Evolutionary conservation across 2,329 filamentous ascomycete genomes (phyloP).

Genomic region (Ceratocystis eucalypticola): DNA sequence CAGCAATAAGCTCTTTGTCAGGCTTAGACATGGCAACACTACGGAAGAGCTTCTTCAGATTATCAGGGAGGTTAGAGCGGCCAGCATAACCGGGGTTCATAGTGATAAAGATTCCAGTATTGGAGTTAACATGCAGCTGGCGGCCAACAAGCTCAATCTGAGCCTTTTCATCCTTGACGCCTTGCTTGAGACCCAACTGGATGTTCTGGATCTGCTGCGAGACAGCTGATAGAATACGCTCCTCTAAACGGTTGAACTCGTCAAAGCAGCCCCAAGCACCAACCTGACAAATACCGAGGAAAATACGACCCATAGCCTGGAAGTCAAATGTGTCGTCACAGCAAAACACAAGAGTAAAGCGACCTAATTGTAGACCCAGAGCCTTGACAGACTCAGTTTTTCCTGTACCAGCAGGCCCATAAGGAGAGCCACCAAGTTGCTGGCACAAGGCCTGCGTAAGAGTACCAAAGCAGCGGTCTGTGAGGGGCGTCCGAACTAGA

Average conservation of each 20-base stretch:
- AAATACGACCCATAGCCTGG: slow-evolving; percentile 98
- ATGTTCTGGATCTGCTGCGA: slow-evolving; percentile 99
- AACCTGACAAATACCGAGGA: slow-evolving; percentile 96
- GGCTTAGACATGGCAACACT: slow-evolving; percentile 99
- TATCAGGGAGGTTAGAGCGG: slow-evolving; percentile 94
- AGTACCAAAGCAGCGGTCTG: slow-evolving; percentile 95
- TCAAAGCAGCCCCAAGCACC: slow-evolving; percentile 99
- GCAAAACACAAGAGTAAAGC: slow-evolving; percentile 97
- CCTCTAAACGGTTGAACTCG: slow-evolving; percentile 97
- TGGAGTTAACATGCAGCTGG: slow-evolving; percentile 74
- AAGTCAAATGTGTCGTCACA: slow-evolving; percentile 99
- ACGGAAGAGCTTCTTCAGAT: slow-evolving; percentile 98
- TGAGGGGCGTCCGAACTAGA: slow-evolving; percentile 89
- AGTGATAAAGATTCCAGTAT: slow-evolving; percentile 98
- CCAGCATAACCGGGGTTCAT: slow-evolving; percentile 99
- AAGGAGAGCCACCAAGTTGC: slow-evolving; percentile 87
- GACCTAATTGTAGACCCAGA: slow-evolving; percentile 84
- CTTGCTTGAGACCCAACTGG: slow-evolving; percentile 82
- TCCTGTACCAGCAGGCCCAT: slow-evolving; percentile 92
- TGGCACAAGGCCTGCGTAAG: slow-evolving; percentile 93
- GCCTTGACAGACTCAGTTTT: slow-evolving; percentile 99
- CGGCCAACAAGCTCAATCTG: slow-evolving; percentile 92
- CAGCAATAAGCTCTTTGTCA: slow-evolving; percentile 97
- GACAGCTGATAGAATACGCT: slow-evolving; percentile 92
- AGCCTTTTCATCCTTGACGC: slow-evolving; percentile 63